Percentiles rank a stretch among this genome's conserved stretches.
These are phyloP conservation scores for Tritrichomonas foetus DNA, from an alignment of 208 protist genomes.

Conservation along the genomic window DNA sequence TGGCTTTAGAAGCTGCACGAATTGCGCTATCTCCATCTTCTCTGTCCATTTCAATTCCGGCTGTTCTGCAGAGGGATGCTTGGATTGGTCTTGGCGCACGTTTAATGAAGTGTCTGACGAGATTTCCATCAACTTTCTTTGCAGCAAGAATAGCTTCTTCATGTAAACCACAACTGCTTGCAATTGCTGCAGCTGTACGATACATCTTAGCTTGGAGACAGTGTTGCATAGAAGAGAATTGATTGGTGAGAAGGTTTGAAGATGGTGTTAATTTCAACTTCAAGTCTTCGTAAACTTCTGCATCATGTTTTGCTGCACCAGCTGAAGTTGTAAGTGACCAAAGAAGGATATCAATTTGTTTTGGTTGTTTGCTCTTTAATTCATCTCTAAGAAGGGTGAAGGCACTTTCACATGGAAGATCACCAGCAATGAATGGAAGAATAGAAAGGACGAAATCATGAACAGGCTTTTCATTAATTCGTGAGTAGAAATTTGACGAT, in stretches of 20 bases:
- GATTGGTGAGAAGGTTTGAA: not conserved
- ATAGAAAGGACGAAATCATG: not conserved
- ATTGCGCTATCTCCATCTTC: not conserved
- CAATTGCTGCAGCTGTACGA: not conserved
- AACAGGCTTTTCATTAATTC: not conserved
- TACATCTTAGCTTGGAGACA: not conserved
- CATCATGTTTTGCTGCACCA: not conserved
- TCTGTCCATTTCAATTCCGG: not conserved
- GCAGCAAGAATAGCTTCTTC: not conserved
- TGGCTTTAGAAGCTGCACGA: not conserved
- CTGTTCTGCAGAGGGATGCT: not conserved
- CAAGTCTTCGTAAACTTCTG: not conserved
- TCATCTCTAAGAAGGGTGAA: not conserved
- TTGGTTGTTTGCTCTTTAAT: not conserved
- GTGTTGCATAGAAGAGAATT: not conserved
- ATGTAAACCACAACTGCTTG: not conserved
- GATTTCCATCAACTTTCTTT: not conserved
- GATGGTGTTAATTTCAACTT: not conserved
- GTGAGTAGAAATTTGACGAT: not conserved
- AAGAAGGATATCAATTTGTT: not conserved
- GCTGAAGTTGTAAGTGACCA: not conserved
- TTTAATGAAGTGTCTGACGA: not conserved
- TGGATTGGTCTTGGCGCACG: not conserved
- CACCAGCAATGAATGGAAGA: not conserved
- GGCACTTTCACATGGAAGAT: not conserved